phyloP scores from a whole-genome alignment of 495 filamentous ascomycete species.

The Haplographium delicatum region DNA sequence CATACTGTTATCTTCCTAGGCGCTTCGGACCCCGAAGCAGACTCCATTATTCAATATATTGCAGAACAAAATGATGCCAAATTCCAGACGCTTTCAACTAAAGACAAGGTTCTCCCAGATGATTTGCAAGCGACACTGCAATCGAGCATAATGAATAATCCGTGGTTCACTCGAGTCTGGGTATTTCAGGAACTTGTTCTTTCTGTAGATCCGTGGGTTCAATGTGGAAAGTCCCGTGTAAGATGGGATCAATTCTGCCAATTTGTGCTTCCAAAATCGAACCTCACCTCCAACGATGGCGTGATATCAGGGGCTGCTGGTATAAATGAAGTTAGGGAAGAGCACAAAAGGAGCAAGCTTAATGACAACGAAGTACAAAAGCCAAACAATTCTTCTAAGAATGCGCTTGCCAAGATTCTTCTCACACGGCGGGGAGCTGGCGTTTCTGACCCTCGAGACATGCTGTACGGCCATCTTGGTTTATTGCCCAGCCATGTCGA shows the following conservation, averaged over 20 bases:
- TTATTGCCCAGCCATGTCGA: neutral
- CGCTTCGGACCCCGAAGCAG: neutral
- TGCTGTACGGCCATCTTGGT: constrained; percentile 6
- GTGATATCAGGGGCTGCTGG: neutral
- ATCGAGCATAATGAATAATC: neutral
- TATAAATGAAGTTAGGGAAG: neutral
- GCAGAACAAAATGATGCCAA: neutral
- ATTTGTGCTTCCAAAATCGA: neutral
- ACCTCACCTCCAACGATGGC: neutral
- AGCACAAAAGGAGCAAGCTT: neutral
- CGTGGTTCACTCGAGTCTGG: constrained; percentile 27
- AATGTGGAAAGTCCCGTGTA: constrained; percentile 18
- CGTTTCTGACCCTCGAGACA: constrained; percentile 2
- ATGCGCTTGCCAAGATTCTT: neutral
- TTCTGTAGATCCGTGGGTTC: constrained; percentile 23
- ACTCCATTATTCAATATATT: neutral
- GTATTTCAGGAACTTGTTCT: constrained; percentile 27
- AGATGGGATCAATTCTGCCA: neutral
- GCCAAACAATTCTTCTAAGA: neutral
- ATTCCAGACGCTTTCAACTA: no score
- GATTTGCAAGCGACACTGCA: neutral
- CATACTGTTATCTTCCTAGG: constrained; percentile 15
- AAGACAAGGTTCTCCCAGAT: no score
- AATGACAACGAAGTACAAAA: neutral
- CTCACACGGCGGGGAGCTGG: neutral